Base-by-base conservation (phyloP, 1,284 basidiomycete genomes). In the Malassezia dermatis region DNA sequence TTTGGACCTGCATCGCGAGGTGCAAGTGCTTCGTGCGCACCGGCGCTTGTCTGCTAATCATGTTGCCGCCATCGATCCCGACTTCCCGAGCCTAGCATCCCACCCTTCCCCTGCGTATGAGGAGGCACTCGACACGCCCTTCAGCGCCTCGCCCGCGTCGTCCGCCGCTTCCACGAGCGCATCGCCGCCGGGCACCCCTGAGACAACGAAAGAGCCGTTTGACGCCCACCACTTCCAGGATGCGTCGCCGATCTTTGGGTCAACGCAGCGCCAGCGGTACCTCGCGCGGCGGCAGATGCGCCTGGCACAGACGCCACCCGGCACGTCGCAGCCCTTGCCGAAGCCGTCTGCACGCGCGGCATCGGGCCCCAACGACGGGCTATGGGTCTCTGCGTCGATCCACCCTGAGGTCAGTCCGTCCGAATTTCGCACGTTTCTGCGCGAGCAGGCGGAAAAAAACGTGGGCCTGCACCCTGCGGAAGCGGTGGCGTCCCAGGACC, bases 331-430 rank as follows among this genome's bases (percentile, higher is more conserved):
- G 30, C 44, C 44, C 5, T 26, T 46, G 15, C 46, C 46, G 3
- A 21, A 31, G 10, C 46, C 46, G 8, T 32, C 46, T 11, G 44
- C 44, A 30, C 37, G 19, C 37, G 37, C 19, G 3, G 37, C 37
- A 19, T 21, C 37, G 5, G 37, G 37, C 17, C 37, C 37, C 37
- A 19, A 8, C 19, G n/a, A 35, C 7, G 46, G 27, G n/a, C n/a
- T 95, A 79, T 98, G 93, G 93, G 89, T 98, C 15, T 93, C 93
- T 35, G 93, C 93, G 13, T 83, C 86, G 53, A 79, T 95, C 21
- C 93, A 98, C 73, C 94, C 93, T 19, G 93, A 98, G 78, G 87
- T 98, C 71, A 93, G 91, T 1, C 94, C 94, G 10, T 84, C 84
- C 48, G 89, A 96, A 76, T 98, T 98, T 76, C 84, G 89, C 56